Evolutionary conservation across 176 grass and related monocot species (phyloP).

Genomic region (Ensete ventricosum): DNA sequence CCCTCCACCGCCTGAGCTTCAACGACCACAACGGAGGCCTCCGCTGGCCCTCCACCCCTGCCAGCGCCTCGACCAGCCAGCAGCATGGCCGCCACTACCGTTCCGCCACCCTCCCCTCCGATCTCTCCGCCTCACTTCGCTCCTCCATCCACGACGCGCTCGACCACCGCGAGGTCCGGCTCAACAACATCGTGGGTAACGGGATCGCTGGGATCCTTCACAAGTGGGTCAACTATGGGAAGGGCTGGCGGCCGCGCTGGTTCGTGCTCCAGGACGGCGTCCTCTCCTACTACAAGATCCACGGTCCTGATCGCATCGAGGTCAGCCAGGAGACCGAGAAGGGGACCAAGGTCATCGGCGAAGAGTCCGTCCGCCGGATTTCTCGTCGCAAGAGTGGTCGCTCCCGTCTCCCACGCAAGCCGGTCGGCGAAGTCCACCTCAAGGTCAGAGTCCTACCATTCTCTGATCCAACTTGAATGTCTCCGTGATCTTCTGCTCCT

Average conservation of each 20-base stretch:
- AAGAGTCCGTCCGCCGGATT: conserved; percentile 59
- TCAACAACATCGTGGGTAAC: conserved; percentile 56
- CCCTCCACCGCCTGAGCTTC: not conserved
- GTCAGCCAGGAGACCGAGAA: conserved; percentile 66
- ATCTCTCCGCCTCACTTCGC: conserved; percentile 14
- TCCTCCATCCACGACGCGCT: conserved; percentile 20
- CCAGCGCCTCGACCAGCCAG: not conserved
- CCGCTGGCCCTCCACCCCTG: not conserved
- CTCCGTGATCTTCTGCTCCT: not conserved
- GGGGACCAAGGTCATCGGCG: conserved; percentile 83
- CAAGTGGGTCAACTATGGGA: conserved; percentile 99
- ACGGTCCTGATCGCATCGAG: conserved; percentile 83
- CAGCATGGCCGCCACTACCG: not conserved
- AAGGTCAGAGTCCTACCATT: conserved; percentile 31
- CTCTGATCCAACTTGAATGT: not conserved
- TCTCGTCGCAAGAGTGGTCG: conserved; percentile 42
- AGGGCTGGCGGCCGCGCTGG: conserved; percentile 86
- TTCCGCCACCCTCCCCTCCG: not conserved
- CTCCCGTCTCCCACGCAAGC: conserved; percentile 28
- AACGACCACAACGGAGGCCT: not conserved
- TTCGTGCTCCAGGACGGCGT: conserved; percentile 82
- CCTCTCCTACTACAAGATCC: conserved; percentile 99
- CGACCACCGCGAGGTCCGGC: conserved; percentile 33
- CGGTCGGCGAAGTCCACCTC: conserved; percentile 95
- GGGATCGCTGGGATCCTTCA: conserved; percentile 83